A percentile compares a stretch with the other conserved stretches of the same genome.
Conservation (phyloP, 2,329 filamentous ascomycete species). For the Fusarium sp. region DNA sequence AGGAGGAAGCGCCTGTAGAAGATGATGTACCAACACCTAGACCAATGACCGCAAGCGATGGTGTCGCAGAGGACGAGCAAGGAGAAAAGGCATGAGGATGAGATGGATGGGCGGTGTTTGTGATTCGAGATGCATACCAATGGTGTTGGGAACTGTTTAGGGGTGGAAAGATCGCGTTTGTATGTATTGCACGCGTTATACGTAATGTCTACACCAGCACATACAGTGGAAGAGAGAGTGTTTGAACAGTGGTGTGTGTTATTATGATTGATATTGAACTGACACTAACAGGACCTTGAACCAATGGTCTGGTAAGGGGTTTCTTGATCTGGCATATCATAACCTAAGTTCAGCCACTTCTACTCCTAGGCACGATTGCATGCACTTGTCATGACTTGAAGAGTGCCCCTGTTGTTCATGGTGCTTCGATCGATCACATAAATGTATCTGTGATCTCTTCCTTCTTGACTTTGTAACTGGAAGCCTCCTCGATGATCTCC, state of each 20-base stretch:
- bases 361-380: background rate
- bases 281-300: background rate
- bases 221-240: constrained; percentile 37
- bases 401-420: background rate
- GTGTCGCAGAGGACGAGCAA: constrained; percentile 29
- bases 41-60: constrained; percentile 26
- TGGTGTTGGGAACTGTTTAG: constrained; percentile 37
- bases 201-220: constrained; percentile 53
- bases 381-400: background rate
- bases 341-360: background rate
- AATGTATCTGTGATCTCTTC: background rate
- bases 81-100: constrained; percentile 39
- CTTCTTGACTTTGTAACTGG: background rate
- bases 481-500: background rate
- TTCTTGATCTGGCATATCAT: background rate
- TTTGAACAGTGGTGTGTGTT: constrained; percentile 23
- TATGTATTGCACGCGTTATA: constrained; percentile 47
- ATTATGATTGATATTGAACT: background rate
- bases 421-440: background rate
- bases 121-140: constrained; percentile 39
- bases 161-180: constrained; percentile 24
- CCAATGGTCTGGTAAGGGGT: background rate
- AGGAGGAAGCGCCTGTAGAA: constrained; percentile 20
- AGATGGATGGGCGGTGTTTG: constrained; percentile 26
- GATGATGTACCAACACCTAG: constrained; percentile 38